Conservation (phyloP, 1,139 yeast species). For the Scheffersomyces insectosa region DNA sequence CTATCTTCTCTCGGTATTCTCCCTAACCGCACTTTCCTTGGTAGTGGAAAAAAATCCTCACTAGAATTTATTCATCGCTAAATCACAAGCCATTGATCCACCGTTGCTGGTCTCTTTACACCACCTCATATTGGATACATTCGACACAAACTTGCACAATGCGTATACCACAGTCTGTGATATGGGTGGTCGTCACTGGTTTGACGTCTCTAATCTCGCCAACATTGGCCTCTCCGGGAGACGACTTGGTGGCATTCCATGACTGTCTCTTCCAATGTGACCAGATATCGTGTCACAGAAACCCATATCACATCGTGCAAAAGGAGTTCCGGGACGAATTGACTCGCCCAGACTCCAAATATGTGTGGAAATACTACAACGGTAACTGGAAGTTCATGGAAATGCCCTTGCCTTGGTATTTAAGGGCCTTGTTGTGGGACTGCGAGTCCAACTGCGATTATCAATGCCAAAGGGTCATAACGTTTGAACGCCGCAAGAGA, state of each 20-base stretch:
- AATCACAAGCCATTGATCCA: no score
- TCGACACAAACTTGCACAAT: no score
- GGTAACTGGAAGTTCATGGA: conserved; percentile 35
- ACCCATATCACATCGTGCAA: conserved; percentile 27
- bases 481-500: conserved; percentile 47
- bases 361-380: conserved; percentile 26
- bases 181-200: no score
- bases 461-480: conserved; percentile 79
- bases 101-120: no score
- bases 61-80: no score
- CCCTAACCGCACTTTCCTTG: no score
- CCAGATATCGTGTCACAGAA: conserved; percentile 37
- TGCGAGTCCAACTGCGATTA: conserved; percentile 88
- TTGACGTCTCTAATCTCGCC: no score
- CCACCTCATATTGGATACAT: no score
- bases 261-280: conserved; percentile 68
- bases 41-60: no score
- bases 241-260: conserved; percentile 66
- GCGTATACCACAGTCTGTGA: no score
- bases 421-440: conserved; percentile 67
- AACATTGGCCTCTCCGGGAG: conserved; percentile 68
- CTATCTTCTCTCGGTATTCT: no score
- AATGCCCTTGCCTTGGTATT: conserved; percentile 41
- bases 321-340: conserved; percentile 19
- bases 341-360: conserved; percentile 10